These are phyloP conservation scores for Pueraria montana DNA, from an alignment of 306 rosid species.

Conservation along the genomic window DNA sequence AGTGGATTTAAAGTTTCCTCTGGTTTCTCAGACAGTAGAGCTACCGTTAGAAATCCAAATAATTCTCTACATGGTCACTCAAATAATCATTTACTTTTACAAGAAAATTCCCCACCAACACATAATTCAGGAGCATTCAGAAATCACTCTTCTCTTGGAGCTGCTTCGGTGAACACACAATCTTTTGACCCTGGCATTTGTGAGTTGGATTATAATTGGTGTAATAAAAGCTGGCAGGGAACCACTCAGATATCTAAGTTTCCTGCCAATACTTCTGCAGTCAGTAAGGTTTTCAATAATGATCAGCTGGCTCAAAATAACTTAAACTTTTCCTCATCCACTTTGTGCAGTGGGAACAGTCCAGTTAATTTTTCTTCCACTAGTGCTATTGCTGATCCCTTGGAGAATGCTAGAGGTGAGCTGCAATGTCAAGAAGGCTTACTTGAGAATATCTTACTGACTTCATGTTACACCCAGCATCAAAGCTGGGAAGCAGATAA, in stretches of 20 bases:
- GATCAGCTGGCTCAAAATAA: slow-evolving; percentile 53
- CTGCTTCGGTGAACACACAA: slow-evolving; percentile 52
- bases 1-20: slow-evolving; percentile 55
- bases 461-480: slow-evolving; percentile 40
- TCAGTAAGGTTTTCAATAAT: slow-evolving; percentile 47
- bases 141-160: slow-evolving; percentile 57
- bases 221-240: slow-evolving; percentile 56
- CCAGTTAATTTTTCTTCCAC: slow-evolving; percentile 61
- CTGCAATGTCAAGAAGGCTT: slow-evolving; percentile 59
- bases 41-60: slow-evolving; percentile 45
- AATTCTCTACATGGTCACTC: slow-evolving; percentile 50
- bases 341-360: slow-evolving; percentile 46
- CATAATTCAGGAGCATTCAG: slow-evolving; percentile 50
- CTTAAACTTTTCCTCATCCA: slow-evolving; percentile 51
- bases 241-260: slow-evolving; percentile 55
- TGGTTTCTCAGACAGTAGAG: slow-evolving; percentile 55
- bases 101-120: slow-evolving; percentile 51
- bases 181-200: slow-evolving; percentile 51
- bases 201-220: slow-evolving; percentile 57
- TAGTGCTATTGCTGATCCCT: slow-evolving; percentile 49
- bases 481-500: slow-evolving; percentile 60
- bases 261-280: slow-evolving; percentile 56
- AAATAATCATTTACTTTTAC: slow-evolving; percentile 55
- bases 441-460: slow-evolving; percentile 60
- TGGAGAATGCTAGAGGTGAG: slow-evolving; percentile 54